Conservation (phyloP, 495 filamentous ascomycete genomes). For the Trichocladium uniseriatum region DNA sequence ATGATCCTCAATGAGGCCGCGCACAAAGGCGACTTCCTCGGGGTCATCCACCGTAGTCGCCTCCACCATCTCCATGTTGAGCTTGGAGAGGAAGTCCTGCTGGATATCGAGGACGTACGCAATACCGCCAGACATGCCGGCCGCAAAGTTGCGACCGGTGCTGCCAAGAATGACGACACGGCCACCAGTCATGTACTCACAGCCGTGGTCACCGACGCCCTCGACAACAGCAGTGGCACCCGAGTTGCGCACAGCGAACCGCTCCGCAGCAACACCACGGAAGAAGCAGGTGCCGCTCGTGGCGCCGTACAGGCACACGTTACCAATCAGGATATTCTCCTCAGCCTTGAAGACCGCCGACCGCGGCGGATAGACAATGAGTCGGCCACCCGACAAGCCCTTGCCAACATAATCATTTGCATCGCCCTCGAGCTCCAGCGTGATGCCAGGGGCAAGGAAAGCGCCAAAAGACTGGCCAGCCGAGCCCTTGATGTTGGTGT, state of each 20-base stretch:
- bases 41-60: constrained; percentile 81
- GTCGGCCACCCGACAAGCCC: constrained; percentile 87
- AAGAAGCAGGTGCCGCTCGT: constrained; percentile 94
- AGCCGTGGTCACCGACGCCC: constrained; percentile 95
- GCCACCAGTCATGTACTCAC: constrained; percentile 99
- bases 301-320: constrained; percentile 95
- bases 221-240: constrained; percentile 95
- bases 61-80: constrained; percentile 99
- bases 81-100: constrained; percentile 85
- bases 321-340: constrained; percentile 94
- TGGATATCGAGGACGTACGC: constrained; percentile 93
- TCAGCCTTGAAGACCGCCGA: constrained; percentile 93
- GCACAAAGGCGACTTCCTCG: constrained; percentile 84
- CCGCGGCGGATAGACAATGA: constrained; percentile 94
- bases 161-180: constrained; percentile 82
- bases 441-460: constrained; percentile 90
- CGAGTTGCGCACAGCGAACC: constrained; percentile 97
- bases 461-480: constrained; percentile 97
- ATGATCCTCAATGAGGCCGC: constrained; percentile 93
- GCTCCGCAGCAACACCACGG: constrained; percentile 94
- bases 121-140: constrained; percentile 99
- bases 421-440: constrained; percentile 94
- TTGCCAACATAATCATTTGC: constrained; percentile 98
- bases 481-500: constrained; percentile 97
- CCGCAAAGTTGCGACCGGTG: constrained; percentile 98